Percentiles rank a stretch among this genome's conserved stretches.
These are phyloP conservation scores for Tillandsia fasciculata DNA, from an alignment of 176 grass and related monocot genomes.

Conservation along the genomic window DNA sequence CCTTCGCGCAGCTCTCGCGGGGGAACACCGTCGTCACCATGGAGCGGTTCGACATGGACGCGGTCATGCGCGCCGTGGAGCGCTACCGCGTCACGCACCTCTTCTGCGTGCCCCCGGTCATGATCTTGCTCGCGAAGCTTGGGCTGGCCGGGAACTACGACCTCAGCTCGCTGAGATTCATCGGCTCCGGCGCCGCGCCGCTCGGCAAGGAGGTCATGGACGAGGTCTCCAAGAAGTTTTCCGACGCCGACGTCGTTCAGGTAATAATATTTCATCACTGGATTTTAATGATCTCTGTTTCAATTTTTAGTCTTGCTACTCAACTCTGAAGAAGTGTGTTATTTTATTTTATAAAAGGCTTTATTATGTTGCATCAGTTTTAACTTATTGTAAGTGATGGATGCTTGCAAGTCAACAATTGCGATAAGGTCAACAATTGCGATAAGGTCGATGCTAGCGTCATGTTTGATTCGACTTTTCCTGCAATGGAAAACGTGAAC, in stretches of 20 bases:
- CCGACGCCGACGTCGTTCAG: constrained; percentile 44
- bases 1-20: constrained; percentile 59
- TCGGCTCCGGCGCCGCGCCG: constrained; percentile 88
- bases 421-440: neutral
- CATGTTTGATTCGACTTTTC: neutral
- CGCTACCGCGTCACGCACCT: constrained; percentile 47
- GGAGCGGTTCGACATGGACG: constrained; percentile 58
- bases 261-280: constrained; percentile 14
- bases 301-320: neutral
- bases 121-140: constrained; percentile 79
- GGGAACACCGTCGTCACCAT: constrained; percentile 62
- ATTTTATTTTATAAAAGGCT: neutral
- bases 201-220: constrained; percentile 93
- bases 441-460: neutral
- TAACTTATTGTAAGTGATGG: neutral
- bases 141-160: constrained; percentile 50
- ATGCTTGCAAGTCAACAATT: neutral
- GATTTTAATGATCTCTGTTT: neutral
- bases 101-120: constrained; percentile 82
- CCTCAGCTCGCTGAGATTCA: constrained; percentile 53
- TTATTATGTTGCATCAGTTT: no score
- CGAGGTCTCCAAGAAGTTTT: constrained; percentile 57
- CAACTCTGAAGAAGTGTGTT: neutral
- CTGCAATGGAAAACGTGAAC: neutral
- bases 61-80: constrained; percentile 45